Evolutionary conservation across 805 yeast genomes (phyloP).

Genomic region (Cyberlindnera mrakii): DNA sequence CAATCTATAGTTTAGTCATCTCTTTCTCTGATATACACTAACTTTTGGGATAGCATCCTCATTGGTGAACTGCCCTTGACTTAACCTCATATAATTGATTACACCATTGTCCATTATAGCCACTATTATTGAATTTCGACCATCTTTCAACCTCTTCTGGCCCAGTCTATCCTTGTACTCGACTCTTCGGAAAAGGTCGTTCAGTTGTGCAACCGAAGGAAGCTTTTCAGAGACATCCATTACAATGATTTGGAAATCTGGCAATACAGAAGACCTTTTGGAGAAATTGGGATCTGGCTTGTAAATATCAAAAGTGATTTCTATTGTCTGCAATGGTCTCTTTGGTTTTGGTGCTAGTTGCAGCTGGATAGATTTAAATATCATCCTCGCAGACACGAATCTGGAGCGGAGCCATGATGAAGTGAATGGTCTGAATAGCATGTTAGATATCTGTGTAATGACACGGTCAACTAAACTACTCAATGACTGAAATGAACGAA

Average conservation of each 20-base stretch:
- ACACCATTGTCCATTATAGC: constrained; percentile 76
- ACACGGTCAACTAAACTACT: no score
- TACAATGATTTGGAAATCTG: constrained; percentile 67
- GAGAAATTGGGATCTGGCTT: constrained; percentile 70
- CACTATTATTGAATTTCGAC: constrained; percentile 42
- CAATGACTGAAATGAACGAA: no score
- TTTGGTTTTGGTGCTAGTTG: constrained; percentile 11
- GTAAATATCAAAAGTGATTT: constrained; percentile 63
- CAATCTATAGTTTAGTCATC: background rate
- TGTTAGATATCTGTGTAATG: no score
- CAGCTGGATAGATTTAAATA: constrained; percentile 26
- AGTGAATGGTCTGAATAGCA: constrained; percentile 6
- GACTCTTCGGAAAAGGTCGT: constrained; percentile 24
- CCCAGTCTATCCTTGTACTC: constrained; percentile 2
- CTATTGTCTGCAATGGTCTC: constrained; percentile 6
- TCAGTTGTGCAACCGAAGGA: constrained; percentile 41
- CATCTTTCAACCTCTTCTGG: constrained; percentile 40
- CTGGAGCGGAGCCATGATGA: constrained; percentile 16
- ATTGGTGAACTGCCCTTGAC: constrained; percentile 42
- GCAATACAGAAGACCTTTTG: constrained; percentile 60
- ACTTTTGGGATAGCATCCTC: constrained; percentile 24
- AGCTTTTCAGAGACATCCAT: constrained; percentile 46
- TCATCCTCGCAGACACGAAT: constrained; percentile 20
- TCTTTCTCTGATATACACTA: background rate
- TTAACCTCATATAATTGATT: constrained; percentile 53